phyloP scores from a whole-genome alignment of 2,329 filamentous ascomycete species.

The Aspergillus novofumigatus region DNA sequence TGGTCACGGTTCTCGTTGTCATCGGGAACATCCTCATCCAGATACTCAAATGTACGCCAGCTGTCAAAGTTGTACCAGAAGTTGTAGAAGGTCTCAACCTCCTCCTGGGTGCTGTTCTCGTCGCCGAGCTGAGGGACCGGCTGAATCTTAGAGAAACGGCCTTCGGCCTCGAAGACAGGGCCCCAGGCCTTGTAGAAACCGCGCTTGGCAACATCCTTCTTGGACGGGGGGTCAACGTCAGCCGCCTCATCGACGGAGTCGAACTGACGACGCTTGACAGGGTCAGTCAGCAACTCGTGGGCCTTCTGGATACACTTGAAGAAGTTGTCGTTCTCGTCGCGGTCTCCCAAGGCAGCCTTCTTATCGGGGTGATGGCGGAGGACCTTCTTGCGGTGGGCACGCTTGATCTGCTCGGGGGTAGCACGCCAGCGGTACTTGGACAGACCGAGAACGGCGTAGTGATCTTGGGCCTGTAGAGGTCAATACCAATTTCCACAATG shows the following conservation, averaged over 20 bases:
- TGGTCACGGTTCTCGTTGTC: conserved; percentile 99
- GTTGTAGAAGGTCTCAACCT: conserved; percentile 96
- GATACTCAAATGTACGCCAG: conserved; percentile 96
- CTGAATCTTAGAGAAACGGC: conserved; percentile 84
- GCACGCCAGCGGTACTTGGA: conserved; percentile 89
- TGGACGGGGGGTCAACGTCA: conserved; percentile 84
- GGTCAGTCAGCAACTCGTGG: conserved; percentile 87
- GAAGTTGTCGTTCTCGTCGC: conserved; percentile 88
- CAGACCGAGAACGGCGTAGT: conserved; percentile 93
- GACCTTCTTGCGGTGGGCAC: conserved; percentile 98
- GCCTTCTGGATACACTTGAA: conserved; percentile 99
- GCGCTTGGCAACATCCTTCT: conserved; percentile 81
- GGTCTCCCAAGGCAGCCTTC: conserved; percentile 83
- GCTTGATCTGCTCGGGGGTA: conserved; percentile 97
- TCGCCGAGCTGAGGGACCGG: conserved; percentile 84
- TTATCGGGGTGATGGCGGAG: conserved; percentile 98
- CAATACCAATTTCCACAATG: conserved; percentile 4
- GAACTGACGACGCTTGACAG: conserved; percentile 86
- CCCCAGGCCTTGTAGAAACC: conserved; percentile 96
- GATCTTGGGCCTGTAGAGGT: conserved; percentile 71
- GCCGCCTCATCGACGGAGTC: conserved; percentile 95
- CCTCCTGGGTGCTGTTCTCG: conserved; percentile 77
- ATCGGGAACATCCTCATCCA: conserved; percentile 97
- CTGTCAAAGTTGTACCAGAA: conserved; percentile 99
- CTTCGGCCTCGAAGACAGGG: conserved; percentile 85